Evolutionary conservation across 352 stramenopile species (phyloP), one percentile per base, ranked within the genome.

Genomic region (Phytophthora fragariae): DNA sequence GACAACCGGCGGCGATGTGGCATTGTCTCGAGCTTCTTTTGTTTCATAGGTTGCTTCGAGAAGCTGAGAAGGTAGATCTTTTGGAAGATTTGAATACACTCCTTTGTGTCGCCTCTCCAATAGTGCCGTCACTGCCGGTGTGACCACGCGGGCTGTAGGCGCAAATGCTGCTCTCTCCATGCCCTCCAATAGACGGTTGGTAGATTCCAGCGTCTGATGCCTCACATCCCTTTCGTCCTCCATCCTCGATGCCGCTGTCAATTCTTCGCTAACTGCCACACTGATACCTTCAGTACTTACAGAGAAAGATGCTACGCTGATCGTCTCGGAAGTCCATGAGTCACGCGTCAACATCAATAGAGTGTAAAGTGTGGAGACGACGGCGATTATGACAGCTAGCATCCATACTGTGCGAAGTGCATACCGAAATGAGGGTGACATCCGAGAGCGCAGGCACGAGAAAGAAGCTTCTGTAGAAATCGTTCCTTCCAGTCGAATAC

Each of bases 391-490:
- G 17, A 47, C 53, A 44, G 64, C 57, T 15, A 80, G 0, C 5
- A 65, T 57, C 79, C 79, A 82, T 10, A 50, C 19, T 50, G 29
- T 46, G 17, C 59, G 50, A 17, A 66, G 44, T 17, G 75, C 52
- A 50, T 33, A 33, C 24, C 57, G 46, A 14, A 72, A 39, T n/a
- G 35, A 19, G 17, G 44, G 29, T 52, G 74, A 29, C 19, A 70
- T 56, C 2, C 62, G 70, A 50, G 75, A 77, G 5, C 64, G 77
- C 50, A 80, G 54, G 41, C 77, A 84, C 52, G 53, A 68, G 46
- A 84, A 83, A 35, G 74, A 64, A 27, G 65, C 67, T 37, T 72
- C 55, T 1, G 37, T 70, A 24, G 68, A 66, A 52, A 82, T 78
- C 12, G 41, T 71, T 15, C 76, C 76, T 44, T 77, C 39, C 14